phyloP scores from a whole-genome alignment of 495 filamentous ascomycete species.

The Acidiella bohemica region DNA sequence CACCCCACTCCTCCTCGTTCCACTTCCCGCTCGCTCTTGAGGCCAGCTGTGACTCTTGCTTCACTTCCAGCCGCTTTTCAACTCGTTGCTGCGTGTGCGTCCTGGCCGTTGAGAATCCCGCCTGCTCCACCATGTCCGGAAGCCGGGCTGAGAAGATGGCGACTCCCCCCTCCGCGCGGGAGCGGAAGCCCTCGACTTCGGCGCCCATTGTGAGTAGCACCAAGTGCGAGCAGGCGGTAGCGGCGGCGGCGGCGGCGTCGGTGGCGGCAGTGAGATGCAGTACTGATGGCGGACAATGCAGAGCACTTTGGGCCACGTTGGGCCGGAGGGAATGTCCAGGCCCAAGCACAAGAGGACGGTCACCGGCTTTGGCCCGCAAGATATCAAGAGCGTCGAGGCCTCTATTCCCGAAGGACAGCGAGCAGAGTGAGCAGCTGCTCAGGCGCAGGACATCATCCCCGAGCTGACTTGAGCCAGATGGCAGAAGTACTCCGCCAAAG shows the following conservation, averaged over 20 bases:
- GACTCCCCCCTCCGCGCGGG: conserved; percentile 23
- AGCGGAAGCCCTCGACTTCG: conserved; percentile 63
- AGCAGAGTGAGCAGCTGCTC: conserved; percentile 47
- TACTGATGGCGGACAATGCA: too few species aligned
- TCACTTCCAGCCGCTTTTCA: too few species aligned
- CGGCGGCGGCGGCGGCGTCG: too few species aligned
- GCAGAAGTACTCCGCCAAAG: conserved; percentile 46
- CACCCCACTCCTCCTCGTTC: too few species aligned
- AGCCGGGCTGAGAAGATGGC: conserved; percentile 1
- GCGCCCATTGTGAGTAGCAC: too few species aligned
- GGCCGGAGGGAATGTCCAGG: conserved; percentile 46
- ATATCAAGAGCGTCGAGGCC: conserved; percentile 88
- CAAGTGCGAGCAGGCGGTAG: too few species aligned
- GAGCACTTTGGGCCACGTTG: conserved; percentile 71
- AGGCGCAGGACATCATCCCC: too few species aligned
- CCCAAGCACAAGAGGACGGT: conserved; percentile 93
- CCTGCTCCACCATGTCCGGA: not conserved
- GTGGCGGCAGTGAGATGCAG: too few species aligned
- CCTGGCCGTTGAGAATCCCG: too few species aligned
- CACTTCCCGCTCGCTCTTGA: too few species aligned
- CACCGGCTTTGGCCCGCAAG: conserved; percentile 75
- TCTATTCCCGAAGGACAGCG: conserved; percentile 79
- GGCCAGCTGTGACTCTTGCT: too few species aligned
- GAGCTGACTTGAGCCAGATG: conserved; percentile 38
- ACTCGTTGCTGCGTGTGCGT: too few species aligned